Base-by-base conservation (phyloP, 1,284 basidiomycete species). In the Inonotus obliquus region DNA sequence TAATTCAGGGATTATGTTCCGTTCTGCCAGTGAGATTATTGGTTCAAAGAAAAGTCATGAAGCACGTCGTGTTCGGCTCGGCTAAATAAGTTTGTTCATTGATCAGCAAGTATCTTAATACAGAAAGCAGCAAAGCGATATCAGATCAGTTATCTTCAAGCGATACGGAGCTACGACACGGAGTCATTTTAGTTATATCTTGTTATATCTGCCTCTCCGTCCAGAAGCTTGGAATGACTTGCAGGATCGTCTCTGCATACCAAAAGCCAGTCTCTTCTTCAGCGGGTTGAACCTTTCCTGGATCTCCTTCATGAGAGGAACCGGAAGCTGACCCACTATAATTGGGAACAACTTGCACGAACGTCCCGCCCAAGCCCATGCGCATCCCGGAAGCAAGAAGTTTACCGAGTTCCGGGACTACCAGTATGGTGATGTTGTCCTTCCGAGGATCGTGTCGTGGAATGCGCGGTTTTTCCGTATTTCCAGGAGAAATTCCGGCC, bases 311-410 rank as follows among this genome's bases (percentile, higher is more conserved):
- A 57, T 10, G 19, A 53, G 49, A 14, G 21, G 25, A 14, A 7
- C 10, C 7, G 27, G 58, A 32, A n/a, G 49, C 37, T 0, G 23
- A 21, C 19, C 25, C 66, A 45, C 66, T 70, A 59, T 72, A 68
- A 56, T 69, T 72, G 59, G 81, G 77, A 23, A 71, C 80, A 47
- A 87, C 72, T 70, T 89, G 85, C 1, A 88, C 79, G 79, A 82
- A 89, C 57, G 81, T 81, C 14, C 79, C 87, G 2, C 76, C 77
- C 38, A 86, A 60, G 1, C 82, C 83, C 73, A 87, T 81, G 0
- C 83, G 84, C 11, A 19, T 60, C 10, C 44, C 32, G 0, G 80
- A 69, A 2, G 68, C 65, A 19, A 88, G 66, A 37, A 73, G 71
- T 39, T 80, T 77, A 5, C 77, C 71, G 0, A 75, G 68, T n/a